Evolutionary conservation across 148 eudicot genomes (phyloP), one percentile per base, ranked within the genome.

Genomic region (Silene uniflora): DNA sequence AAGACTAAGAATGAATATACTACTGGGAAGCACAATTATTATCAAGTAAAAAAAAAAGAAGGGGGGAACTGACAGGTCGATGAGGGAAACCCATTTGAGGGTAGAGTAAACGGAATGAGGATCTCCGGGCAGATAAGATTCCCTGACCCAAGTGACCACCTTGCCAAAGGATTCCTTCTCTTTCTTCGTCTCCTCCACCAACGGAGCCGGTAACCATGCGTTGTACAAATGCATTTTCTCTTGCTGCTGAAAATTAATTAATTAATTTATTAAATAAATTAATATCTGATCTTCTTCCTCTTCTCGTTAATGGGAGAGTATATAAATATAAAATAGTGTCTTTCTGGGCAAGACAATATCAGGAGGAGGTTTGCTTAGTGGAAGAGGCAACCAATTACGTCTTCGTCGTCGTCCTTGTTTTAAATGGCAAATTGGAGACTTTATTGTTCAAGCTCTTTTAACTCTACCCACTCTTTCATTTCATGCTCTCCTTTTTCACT

Each of bases 141-240:
- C 84, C 71, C 68, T 83, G 21, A 96, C 88, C 4, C 93, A 84
- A 62, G 67, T 76, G 16, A 96, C 90, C 3, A 91, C 90, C 10
- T 84, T 75, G 12, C 84, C 73, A 75, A 96, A 96, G 0, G 98
- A 83, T 35, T 91, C 91, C 62, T 76, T 85, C 94, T 96, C 99
- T 25, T 73, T 86, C 81, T 62, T 81, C 6, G 89, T 83, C 73
- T 88, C 94, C 73, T 83, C 97, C 11, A 85, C 90, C 62, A 96
- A 81, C 10, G 97, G 90, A 47, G 93, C 88, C 18, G 99, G 99
- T 29, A 92, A 83, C 99, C 99, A 96, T 7, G 97, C 92, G 83
- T 96, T 96, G 68, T 92, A 91, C 66, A 92, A 86, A 87, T 96
- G 99, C 99, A 95, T 95, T 62, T 63, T 66, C 3, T 32, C 35